phyloP scores from a whole-genome alignment of 306 rosid genomes.

The Malus orientalis region DNA sequence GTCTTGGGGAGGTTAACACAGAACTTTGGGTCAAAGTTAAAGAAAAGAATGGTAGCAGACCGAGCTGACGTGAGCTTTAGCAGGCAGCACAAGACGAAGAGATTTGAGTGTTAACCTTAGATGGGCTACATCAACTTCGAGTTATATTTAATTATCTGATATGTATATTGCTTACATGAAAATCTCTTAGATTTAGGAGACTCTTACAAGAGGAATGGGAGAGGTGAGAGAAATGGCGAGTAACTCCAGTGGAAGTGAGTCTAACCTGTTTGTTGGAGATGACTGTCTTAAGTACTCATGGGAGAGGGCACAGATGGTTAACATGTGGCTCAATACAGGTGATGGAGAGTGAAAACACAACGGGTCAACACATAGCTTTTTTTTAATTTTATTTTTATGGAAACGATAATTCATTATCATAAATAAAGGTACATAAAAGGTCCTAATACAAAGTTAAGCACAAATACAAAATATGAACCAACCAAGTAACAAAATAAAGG shows the following conservation, averaged over 20 bases:
- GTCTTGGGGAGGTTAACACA: not conserved
- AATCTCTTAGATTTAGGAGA: not conserved
- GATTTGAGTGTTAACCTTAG: not conserved
- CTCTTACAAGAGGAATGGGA: not conserved
- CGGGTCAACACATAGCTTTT: too few relatives aligned
- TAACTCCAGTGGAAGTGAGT: not conserved
- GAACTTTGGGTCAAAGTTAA: not conserved
- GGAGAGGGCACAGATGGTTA: not conserved
- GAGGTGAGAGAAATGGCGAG: not conserved
- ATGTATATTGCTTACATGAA: not conserved
- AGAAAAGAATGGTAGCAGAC: not conserved
- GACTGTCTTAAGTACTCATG: not conserved
- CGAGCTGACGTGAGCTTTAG: not conserved
- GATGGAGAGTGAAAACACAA: not conserved
- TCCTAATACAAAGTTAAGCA: too few relatives aligned
- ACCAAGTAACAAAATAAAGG: too few relatives aligned
- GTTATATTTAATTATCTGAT: too few relatives aligned
- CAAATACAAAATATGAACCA: too few relatives aligned
- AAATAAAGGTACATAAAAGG: too few relatives aligned
- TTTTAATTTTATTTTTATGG: too few relatives aligned
- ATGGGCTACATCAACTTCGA: not conserved
- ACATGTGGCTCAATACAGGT: not conserved
- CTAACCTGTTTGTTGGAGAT: not conserved
- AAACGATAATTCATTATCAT: too few relatives aligned
- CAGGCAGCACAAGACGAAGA: not conserved